Percentiles rank a stretch among this genome's conserved stretches.
Conservation (phyloP, 352 stramenopile genomes). For the Phytophthora idaei region DNA sequence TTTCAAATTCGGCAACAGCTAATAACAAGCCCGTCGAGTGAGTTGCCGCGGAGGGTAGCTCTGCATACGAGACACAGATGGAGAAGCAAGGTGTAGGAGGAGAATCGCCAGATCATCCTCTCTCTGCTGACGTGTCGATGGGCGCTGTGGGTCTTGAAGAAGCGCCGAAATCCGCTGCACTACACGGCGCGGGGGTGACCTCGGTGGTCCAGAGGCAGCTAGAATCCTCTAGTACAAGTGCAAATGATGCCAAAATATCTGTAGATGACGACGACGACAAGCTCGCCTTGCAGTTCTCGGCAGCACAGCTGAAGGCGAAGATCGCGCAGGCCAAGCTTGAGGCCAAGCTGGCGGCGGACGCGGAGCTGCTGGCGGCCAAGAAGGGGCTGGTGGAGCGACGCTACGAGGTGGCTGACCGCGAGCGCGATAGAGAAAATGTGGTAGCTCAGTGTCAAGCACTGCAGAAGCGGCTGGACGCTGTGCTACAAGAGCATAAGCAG, state of each 20-base stretch:
- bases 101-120: neutral
- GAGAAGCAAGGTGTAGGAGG: neutral
- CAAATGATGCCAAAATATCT: neutral
- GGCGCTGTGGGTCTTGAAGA: conserved; percentile 5
- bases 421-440: conserved; percentile 30
- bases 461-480: conserved; percentile 43
- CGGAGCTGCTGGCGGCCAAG: conserved; percentile 45
- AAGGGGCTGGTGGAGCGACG: conserved; percentile 56
- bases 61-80: neutral
- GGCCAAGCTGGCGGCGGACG: conserved; percentile 54
- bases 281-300: conserved; percentile 43
- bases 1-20: conserved; percentile 13
- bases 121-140: conserved; percentile 21
- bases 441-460: conserved; percentile 30
- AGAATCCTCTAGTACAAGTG: neutral
- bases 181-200: neutral
- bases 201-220: neutral
- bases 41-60: neutral
- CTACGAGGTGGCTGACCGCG: conserved; percentile 37
- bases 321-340: conserved; percentile 63
- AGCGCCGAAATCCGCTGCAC: conserved; percentile 6
- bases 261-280: conserved; percentile 10
- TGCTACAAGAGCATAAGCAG: conserved; percentile 57
- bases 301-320: conserved; percentile 54
- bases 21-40: neutral